Evolutionary conservation across 345 rosid species (phyloP), one percentile per base, ranked within the genome.

Genomic region (Nephelium lappaceum): DNA sequence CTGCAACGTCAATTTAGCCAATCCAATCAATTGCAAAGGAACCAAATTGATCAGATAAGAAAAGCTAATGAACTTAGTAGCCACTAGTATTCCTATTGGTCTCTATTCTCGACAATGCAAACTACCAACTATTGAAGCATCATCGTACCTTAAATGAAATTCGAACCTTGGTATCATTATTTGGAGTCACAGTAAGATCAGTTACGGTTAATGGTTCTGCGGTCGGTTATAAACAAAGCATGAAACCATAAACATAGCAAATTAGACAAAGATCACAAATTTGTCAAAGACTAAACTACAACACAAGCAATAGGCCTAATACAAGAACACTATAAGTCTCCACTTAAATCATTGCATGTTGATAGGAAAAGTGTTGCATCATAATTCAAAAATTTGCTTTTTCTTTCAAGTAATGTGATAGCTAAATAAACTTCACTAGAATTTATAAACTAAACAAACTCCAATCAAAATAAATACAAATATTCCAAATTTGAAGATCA

Each of bases 141-240:
- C 23, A 69, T 15, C 77, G 62, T 80, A 88, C 93, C 93, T 85
- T 85, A 67, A 82, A 86, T 38, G 93, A 85, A 83, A 90, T 78
- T 74, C 87, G 85, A 78, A 88, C 71, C 49, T 84, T 82, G 11
- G 78, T 41, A 77, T 81, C 77, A 77, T 80, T 76, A 60, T 81
- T 73, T 31, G 80, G 81, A 70, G 72, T 68, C 16, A 63, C 71
- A 75, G 88, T 83, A 43, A 83, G 78, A 87, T 87, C 93, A 70
- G 86, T 83, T 5, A 81, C 83, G 19, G 88, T 72, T 76, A 90
- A 85, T 27, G 91, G 93, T 79, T 79, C 90, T 90, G 83, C 78
- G 74, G 53, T 69, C 65, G 27, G 58, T 63, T 8, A 15, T 65
- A 64, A 69, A 47, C 55, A 67, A 47, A 38, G 39, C 62, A 76